These are phyloP conservation scores for Golubevia sp. DNA, from an alignment of 1,284 basidiomycete species.

Conservation along the genomic window DNA sequence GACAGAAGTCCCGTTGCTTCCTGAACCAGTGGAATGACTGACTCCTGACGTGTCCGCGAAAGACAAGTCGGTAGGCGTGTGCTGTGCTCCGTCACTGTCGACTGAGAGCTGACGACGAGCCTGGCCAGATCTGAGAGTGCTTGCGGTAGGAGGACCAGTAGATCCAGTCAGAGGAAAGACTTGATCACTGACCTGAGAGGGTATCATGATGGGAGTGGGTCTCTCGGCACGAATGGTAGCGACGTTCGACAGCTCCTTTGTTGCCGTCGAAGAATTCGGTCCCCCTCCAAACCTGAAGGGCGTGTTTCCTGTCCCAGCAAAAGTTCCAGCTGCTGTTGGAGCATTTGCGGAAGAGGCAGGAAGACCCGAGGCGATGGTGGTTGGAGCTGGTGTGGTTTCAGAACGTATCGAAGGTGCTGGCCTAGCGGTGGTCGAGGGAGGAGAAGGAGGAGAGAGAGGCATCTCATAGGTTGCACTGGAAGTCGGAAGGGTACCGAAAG, in stretches of 20 bases:
- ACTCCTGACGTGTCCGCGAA: too few species aligned
- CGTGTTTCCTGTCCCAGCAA: slow-evolving; percentile 39
- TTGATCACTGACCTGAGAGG: background rate
- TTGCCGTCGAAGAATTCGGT: slow-evolving; percentile 10
- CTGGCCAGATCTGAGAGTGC: background rate
- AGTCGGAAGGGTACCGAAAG: too few species aligned
- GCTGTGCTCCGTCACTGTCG: too few species aligned
- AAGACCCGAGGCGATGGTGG: background rate
- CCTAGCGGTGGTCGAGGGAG: slow-evolving; percentile 6
- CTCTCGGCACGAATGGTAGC: background rate
- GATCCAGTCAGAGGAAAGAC: background rate
- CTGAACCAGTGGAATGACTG: too few species aligned
- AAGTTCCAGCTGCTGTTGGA: slow-evolving; percentile 28
- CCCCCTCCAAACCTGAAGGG: slow-evolving; percentile 55
- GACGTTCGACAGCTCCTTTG: background rate
- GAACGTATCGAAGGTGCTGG: slow-evolving; percentile 11
- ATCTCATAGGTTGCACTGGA: background rate
- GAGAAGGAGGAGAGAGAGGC: slow-evolving; percentile 2
- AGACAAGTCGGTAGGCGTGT: too few species aligned
- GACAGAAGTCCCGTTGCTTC: too few species aligned
- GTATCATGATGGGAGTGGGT: slow-evolving; percentile 1
- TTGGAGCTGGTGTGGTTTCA: background rate
- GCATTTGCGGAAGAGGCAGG: background rate
- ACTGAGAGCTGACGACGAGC: background rate
- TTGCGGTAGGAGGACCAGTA: background rate